Percentiles rank a stretch among this genome's conserved stretches.
Conservation (phyloP, 805 yeast species). For the Kazachstania taianensis region DNA sequence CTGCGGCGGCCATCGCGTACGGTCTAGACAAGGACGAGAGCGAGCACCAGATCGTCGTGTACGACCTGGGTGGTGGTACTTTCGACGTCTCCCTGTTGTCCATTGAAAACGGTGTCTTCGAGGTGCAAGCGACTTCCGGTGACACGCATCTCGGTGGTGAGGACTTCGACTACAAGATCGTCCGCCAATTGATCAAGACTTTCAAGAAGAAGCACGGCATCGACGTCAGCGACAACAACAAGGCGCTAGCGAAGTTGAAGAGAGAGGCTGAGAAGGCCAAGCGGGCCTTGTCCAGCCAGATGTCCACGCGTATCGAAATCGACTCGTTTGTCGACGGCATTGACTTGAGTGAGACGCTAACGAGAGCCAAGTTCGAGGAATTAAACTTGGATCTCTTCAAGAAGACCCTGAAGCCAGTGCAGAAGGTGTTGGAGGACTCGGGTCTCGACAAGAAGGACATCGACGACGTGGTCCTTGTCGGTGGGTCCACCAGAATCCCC, state of each 20-base stretch:
- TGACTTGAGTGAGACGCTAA: slow-evolving; percentile 88
- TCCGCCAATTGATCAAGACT: slow-evolving; percentile 72
- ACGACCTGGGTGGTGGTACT: slow-evolving; percentile 97
- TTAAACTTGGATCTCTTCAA: slow-evolving; percentile 86
- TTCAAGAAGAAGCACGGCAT: slow-evolving; percentile 89
- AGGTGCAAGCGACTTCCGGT: slow-evolving; percentile 90
- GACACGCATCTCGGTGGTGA: slow-evolving; percentile 97
- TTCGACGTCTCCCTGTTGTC: slow-evolving; percentile 84
- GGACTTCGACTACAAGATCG: slow-evolving; percentile 85
- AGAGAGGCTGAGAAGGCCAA: slow-evolving; percentile 98
- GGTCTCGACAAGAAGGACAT: slow-evolving; percentile 78
- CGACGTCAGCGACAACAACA: slow-evolving; percentile 70
- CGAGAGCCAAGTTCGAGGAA: slow-evolving; percentile 98
- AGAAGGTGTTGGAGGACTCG: slow-evolving; percentile 89
- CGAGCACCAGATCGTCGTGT: slow-evolving; percentile 84
- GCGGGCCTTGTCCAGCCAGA: slow-evolving; percentile 90
- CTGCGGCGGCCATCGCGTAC: slow-evolving; percentile 97
- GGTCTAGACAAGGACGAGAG: slow-evolving; percentile 77
- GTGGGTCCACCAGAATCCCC: slow-evolving; percentile 99
- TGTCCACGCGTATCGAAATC: slow-evolving; percentile 91
- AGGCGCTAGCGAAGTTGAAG: slow-evolving; percentile 87
- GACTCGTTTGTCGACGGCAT: slow-evolving; percentile 91
- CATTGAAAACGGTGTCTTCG: slow-evolving; percentile 86
- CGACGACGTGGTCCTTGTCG: slow-evolving; percentile 92
- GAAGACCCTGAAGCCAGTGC: slow-evolving; percentile 92